phyloP scores from a whole-genome alignment of 495 filamentous ascomycete species.

The Astrocystis sublimbata region DNA sequence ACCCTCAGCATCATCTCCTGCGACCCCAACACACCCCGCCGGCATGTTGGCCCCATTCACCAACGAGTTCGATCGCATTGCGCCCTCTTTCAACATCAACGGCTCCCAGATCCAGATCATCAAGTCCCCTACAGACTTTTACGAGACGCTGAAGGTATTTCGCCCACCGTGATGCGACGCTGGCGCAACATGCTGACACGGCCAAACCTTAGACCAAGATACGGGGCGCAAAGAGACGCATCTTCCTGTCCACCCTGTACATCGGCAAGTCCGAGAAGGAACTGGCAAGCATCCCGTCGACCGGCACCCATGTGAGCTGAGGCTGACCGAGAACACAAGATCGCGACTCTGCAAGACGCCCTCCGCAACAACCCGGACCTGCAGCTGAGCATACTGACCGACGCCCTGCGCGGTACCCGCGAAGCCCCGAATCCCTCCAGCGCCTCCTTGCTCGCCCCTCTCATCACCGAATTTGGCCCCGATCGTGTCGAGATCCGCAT shows the following conservation, averaged over 20 bases:
- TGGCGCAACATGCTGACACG: constrained; percentile 18
- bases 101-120: constrained; percentile 81
- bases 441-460: constrained; percentile 81
- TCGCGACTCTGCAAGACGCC: constrained; percentile 74
- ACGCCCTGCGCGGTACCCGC: constrained; percentile 86
- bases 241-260: constrained; percentile 94
- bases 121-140: constrained; percentile 79
- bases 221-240: constrained; percentile 67
- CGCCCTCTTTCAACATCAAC: constrained; percentile 82
- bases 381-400: constrained; percentile 88
- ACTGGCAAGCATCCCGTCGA: constrained; percentile 52
- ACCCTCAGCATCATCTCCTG: constrained; percentile 32
- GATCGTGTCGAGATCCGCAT: constrained; percentile 91
- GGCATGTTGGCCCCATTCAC: constrained; percentile 66
- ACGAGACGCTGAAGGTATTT: constrained; percentile 77
- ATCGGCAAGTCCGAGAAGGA: constrained; percentile 94
- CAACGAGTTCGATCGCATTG: constrained; percentile 81
- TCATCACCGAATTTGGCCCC: constrained; percentile 78
- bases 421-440: constrained; percentile 86
- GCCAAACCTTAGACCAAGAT: constrained; percentile 68
- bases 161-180: constrained; percentile 20
- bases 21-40: constrained; percentile 30
- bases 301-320: constrained; percentile 7
- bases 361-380: constrained; percentile 73
- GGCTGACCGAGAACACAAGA: constrained; percentile 42